Evolutionary conservation across 78 protist species (phyloP).

Genomic region (Chrysochromulina parva): DNA sequence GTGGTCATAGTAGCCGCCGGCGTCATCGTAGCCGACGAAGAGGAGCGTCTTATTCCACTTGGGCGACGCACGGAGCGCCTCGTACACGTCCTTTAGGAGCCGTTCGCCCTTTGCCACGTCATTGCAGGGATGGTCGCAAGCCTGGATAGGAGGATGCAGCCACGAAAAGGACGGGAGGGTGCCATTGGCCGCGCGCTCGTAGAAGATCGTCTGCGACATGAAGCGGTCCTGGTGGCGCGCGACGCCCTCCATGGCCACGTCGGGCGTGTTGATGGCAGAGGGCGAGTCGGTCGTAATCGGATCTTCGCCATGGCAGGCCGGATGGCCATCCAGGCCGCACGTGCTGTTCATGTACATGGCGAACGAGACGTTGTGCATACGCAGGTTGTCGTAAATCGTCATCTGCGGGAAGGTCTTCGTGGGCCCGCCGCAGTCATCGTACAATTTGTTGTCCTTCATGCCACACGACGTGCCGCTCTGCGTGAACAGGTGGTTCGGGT

Average conservation of each 20-base stretch:
- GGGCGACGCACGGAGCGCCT: constrained; percentile 47
- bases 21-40: constrained; percentile 62
- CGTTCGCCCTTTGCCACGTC: constrained; percentile 43
- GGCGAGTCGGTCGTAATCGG: neutral
- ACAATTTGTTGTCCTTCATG: neutral
- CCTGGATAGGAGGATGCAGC: neutral
- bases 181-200: neutral
- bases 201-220: neutral
- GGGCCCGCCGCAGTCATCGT: neutral
- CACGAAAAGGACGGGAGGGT: neutral
- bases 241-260: constrained; percentile 21
- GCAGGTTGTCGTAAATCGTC: constrained; percentile 24
- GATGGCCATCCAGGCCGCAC: constrained; percentile 12
- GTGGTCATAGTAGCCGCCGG: constrained; percentile 47
- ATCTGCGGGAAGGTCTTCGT: neutral
- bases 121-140: constrained; percentile 49
- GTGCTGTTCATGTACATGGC: neutral
- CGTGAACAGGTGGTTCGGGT: constrained; percentile 37
- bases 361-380: neutral
- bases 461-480: constrained; percentile 46
- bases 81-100: constrained; percentile 50
- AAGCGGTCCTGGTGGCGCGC: neutral
- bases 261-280: neutral
- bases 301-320: constrained; percentile 16
- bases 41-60: constrained; percentile 45